Evolutionary conservation across 345 rosid species (phyloP).

Genomic region (Melastoma malabathricum): DNA sequence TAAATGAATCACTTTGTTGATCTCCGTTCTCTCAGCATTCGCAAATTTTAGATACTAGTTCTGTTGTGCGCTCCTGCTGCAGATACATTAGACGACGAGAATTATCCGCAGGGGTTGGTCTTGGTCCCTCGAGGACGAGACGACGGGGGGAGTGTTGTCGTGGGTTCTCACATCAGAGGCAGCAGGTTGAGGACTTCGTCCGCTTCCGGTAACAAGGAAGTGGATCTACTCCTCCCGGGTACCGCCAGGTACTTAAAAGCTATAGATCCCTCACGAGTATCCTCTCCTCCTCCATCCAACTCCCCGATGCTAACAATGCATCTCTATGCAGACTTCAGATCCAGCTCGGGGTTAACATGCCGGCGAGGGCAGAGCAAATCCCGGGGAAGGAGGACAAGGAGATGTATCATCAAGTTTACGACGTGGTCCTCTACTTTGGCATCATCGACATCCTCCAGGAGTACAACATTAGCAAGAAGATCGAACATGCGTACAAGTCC

Average conservation of each 20-base stretch:
- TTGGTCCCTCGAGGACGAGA: constrained; percentile 80
- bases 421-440: constrained; percentile 85
- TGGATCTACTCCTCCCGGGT: constrained; percentile 96
- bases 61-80: constrained; percentile 6
- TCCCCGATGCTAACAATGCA: not conserved
- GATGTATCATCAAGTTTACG: constrained; percentile 51
- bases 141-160: constrained; percentile 44
- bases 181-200: constrained; percentile 77
- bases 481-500: constrained; percentile 89
- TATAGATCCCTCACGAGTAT: no score
- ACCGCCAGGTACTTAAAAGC: constrained; percentile 75
- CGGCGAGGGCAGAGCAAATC: constrained; percentile 77
- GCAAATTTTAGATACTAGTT: constrained; percentile 4
- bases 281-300: not conserved
- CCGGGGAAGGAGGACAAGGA: constrained; percentile 67
- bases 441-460: constrained; percentile 89
- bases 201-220: constrained; percentile 80
- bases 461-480: constrained; percentile 78
- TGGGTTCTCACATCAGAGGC: constrained; percentile 85
- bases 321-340: constrained; percentile 53
- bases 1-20: constrained; percentile 7
- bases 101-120: constrained; percentile 83
- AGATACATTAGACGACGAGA: constrained; percentile 69
- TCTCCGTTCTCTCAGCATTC: not conserved
- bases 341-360: constrained; percentile 97